Conservation (phyloP, 768 basidiomycete species). For the Mycena polygramma region DNA sequence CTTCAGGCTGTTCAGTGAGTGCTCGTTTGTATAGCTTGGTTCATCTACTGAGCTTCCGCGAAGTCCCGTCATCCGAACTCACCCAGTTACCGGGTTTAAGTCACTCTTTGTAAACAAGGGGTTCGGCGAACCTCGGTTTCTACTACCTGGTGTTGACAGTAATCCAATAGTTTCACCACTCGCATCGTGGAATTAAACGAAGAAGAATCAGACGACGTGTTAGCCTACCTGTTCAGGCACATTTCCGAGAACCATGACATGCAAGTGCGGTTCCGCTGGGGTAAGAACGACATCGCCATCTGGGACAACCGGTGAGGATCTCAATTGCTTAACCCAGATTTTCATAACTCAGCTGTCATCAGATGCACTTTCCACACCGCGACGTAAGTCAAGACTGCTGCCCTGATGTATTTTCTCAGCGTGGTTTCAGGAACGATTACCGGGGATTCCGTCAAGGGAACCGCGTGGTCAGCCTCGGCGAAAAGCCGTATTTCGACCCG, state of each 20-base stretch:
- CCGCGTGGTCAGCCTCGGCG: conserved; percentile 67
- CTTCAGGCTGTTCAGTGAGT: conserved; percentile 66
- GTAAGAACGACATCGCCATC: conserved; percentile 65
- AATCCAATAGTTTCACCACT: conserved; percentile 62
- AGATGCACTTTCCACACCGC: conserved; percentile 60
- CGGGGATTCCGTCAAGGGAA: conserved; percentile 57
- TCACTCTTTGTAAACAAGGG: conserved; percentile 66
- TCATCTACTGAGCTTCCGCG: background rate
- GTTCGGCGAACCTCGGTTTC: conserved; percentile 42
- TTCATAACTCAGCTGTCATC: background rate
- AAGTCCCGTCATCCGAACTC: conserved; percentile 66
- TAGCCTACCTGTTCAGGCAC: conserved; percentile 63
- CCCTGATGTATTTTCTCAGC: background rate
- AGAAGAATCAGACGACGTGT: conserved; percentile 65
- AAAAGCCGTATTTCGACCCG: conserved; percentile 64
- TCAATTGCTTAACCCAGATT: background rate
- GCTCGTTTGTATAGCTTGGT: background rate
- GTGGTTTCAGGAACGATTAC: conserved; percentile 50
- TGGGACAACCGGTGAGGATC: conserved; percentile 65
- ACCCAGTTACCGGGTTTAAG: conserved; percentile 74
- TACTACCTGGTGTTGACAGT: background rate
- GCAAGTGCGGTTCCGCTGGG: conserved; percentile 66
- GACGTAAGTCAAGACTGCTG: conserved; percentile 46
- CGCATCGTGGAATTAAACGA: conserved; percentile 65
- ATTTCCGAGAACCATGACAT: conserved; percentile 72